phyloP scores from a whole-genome alignment of 176 grass and related monocot species.

The Triticum timopheevii region DNA sequence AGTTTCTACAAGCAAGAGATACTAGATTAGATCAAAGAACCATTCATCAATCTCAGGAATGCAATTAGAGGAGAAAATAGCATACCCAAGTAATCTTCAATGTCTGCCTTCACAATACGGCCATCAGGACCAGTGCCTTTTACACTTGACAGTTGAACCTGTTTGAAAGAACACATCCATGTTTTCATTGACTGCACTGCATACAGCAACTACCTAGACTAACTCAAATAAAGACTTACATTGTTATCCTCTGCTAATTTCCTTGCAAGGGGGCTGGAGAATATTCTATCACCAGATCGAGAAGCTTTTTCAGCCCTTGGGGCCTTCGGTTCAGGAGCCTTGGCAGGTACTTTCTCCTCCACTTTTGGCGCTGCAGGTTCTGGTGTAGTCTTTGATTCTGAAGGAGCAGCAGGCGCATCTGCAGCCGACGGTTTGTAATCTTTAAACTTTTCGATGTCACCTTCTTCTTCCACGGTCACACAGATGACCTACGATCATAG shows the following conservation, averaged over 20 bases:
- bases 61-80: slow-evolving; percentile 1
- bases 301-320: slow-evolving; percentile 53
- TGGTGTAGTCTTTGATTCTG: slow-evolving; percentile 42
- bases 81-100: slow-evolving; percentile 96
- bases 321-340: slow-evolving; percentile 52
- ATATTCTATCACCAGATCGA: slow-evolving; percentile 67
- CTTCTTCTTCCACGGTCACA: slow-evolving; percentile 88
- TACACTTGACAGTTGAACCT: slow-evolving; percentile 83
- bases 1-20: neutral
- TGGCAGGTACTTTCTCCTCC: slow-evolving; percentile 45
- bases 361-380: slow-evolving; percentile 50
- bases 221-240: slow-evolving; percentile 34
- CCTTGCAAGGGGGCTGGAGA: slow-evolving; percentile 80
- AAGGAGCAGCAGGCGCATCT: slow-evolving; percentile 48
- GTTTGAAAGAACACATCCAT: slow-evolving; percentile 21
- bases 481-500: slow-evolving; percentile 56
- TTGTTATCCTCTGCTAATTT: slow-evolving; percentile 97
- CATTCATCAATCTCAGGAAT: neutral
- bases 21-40: neutral
- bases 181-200: neutral
- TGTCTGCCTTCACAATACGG: slow-evolving; percentile 89
- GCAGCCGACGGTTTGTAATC: slow-evolving; percentile 78
- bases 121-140: slow-evolving; percentile 97
- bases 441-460: slow-evolving; percentile 84
- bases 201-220: slow-evolving; percentile 1